phyloP scores from a whole-genome alignment of 768 basidiomycete genomes.

The Serendipita sp. region DNA sequence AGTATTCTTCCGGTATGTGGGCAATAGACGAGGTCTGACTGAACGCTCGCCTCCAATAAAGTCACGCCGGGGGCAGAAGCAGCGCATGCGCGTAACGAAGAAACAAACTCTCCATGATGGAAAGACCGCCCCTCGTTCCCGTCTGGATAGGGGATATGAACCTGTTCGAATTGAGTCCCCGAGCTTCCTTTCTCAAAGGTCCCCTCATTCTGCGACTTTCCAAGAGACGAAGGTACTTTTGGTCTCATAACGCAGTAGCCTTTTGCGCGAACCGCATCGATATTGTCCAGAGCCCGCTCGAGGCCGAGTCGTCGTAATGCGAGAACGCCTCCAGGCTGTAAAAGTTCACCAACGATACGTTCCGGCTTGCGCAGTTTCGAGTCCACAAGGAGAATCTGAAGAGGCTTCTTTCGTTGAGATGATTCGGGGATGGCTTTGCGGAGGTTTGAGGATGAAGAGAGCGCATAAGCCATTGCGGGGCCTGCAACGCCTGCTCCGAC shows the following conservation, averaged over 20 bases:
- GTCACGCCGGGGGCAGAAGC: conserved; percentile 47
- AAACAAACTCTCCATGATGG: conserved; percentile 86
- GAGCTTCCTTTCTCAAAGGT: background rate
- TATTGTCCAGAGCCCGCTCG: conserved; percentile 59
- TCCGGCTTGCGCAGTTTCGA: conserved; percentile 86
- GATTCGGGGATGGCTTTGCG: conserved; percentile 8
- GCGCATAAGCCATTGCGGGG: conserved; percentile 68
- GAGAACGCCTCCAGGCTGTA: conserved; percentile 82
- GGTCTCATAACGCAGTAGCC: conserved; percentile 74
- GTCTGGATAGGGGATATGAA: conserved; percentile 80
- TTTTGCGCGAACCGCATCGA: conserved; percentile 65
- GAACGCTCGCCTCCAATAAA: conserved; percentile 67
- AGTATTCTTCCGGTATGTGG: conserved; percentile 35
- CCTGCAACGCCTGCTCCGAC: conserved; percentile 90
- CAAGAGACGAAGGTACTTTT: conserved; percentile 22
- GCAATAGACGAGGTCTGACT: conserved; percentile 47
- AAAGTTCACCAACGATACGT: conserved; percentile 90
- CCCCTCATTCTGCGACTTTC: too few relatives aligned
- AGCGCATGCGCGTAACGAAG: conserved; percentile 56
- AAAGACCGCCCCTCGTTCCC: conserved; percentile 65
- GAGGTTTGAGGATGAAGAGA: conserved; percentile 37
- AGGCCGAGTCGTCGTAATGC: conserved; percentile 68
- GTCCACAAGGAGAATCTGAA: conserved; percentile 74
- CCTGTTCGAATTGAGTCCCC: conserved; percentile 24
- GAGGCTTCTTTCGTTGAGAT: conserved; percentile 30